Evolutionary conservation across 2,329 filamentous ascomycete genomes (phyloP).

Genomic region (Pseudogymnoascus destructans): DNA sequence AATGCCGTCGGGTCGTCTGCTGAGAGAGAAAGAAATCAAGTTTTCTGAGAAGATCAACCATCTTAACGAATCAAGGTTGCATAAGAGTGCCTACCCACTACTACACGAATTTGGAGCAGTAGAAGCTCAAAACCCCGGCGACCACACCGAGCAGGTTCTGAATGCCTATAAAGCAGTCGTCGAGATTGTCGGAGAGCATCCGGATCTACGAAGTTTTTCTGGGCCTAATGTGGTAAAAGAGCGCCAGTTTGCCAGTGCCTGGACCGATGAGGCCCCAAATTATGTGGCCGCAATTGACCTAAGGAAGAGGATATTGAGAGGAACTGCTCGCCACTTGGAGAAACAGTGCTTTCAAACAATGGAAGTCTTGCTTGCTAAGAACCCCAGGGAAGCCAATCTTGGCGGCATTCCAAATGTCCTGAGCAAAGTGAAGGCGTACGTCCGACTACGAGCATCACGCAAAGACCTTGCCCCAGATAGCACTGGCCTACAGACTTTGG

Average conservation of each 20-base stretch:
- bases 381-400: constrained; percentile 76
- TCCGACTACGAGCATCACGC: constrained; percentile 63
- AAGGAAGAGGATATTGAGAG: constrained; percentile 66
- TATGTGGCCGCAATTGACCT: constrained; percentile 52
- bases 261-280: constrained; percentile 60
- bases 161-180: constrained; percentile 75
- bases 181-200: constrained; percentile 62
- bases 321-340: constrained; percentile 70
- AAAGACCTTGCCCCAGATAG: constrained; percentile 78
- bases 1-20: constrained; percentile 54
- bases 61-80: constrained; percentile 61
- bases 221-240: constrained; percentile 57
- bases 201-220: constrained; percentile 42
- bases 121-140: constrained; percentile 55
- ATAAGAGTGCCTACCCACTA: constrained; percentile 56
- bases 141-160: constrained; percentile 60
- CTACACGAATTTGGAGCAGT: constrained; percentile 64
- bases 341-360: constrained; percentile 67
- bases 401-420: constrained; percentile 79
- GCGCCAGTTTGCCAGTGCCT: constrained; percentile 62
- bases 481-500: constrained; percentile 64
- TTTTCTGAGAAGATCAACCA: constrained; percentile 67
- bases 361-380: constrained; percentile 64
- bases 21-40: constrained; percentile 72
- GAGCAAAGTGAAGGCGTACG: constrained; percentile 86